Conservation (phyloP, 805 yeast genomes). For the Metschnikowia borealis region DNA sequence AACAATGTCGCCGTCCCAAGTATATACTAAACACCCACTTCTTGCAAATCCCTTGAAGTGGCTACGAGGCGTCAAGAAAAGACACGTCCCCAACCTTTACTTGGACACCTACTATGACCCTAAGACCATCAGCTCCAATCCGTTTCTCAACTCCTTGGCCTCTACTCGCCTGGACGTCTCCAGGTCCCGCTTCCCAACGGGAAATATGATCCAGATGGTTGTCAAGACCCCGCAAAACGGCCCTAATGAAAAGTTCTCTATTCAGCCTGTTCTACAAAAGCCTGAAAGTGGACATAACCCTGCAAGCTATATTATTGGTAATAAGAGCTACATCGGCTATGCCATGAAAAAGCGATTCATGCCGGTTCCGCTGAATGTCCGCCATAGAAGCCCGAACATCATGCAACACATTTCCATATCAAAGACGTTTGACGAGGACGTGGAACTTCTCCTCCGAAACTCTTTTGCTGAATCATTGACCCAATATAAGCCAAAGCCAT, state of each 20-base stretch:
- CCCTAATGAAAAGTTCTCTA: constrained; percentile 1
- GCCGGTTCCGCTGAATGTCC: constrained; percentile 26
- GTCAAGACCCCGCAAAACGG: constrained; percentile 6
- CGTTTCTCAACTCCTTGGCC: constrained; percentile 24
- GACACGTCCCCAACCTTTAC: constrained; percentile 22
- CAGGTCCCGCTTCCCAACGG: constrained; percentile 25
- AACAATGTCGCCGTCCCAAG: constrained; percentile 1
- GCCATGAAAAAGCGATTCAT: constrained; percentile 18
- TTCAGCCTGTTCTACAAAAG: constrained; percentile 19
- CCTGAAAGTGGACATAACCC: constrained; percentile 18
- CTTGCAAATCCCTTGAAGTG: constrained; percentile 29
- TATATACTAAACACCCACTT: constrained; percentile 25
- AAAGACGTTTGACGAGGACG: background rate
- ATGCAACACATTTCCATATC: background rate
- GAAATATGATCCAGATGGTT: constrained; percentile 22
- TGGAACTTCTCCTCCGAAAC: background rate
- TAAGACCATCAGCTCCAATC: constrained; percentile 20
- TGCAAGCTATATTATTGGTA: constrained; percentile 26
- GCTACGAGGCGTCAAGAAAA: constrained; percentile 19
- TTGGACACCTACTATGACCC: constrained; percentile 17
- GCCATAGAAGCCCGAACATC: constrained; percentile 6
- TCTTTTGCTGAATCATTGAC: background rate
- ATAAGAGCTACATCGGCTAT: constrained; percentile 19
- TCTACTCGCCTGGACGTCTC: constrained; percentile 26
- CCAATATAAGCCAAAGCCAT: background rate